Evolutionary conservation across 2,329 filamentous ascomycete species (phyloP), one percentile per base, ranked within the genome.

Genomic region (Penicillium corylophilum): DNA sequence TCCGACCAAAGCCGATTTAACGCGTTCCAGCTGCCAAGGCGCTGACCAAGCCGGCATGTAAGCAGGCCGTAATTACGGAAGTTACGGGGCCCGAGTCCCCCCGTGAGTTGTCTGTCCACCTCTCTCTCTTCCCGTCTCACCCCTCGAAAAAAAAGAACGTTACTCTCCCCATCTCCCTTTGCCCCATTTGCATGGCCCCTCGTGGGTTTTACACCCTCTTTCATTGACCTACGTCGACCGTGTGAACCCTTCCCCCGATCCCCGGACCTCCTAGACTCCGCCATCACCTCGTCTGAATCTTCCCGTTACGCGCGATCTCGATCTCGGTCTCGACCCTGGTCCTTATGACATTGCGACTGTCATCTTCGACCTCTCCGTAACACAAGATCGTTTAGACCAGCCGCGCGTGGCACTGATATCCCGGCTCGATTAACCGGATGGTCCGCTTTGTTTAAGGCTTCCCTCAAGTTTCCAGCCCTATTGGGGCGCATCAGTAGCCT

Each of bases 391-490:
- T 15, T 36, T 26, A 5, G 24, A 28, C 20, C 8, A 23, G 43
- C 47, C 42, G 41, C 44, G 24, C 38, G 42, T 56, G 61, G 59
- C 57, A 44, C 63, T 51, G 55, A 54, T 54, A 61, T 50, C 57
- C 55, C 59, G 55, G 54, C 54, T 63, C 55, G 45, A 58, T 48
- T 55, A 56, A 65, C 54, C 63, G 66, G 62, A 68, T 66, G 51
- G 54, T 53, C 53, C 50, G 57, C 50, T 48, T 45, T 45, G 46
- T 46, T 50, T 31, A 48, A 56, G 52, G 42, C 43, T 44, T 55
- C 43, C 46, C 12, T 56, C 48, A 48, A 50, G 41, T 64, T 70
- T 56, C 58, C 69, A 65, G 64, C 62, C 63, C 63, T 50, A 33
- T 36, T 26, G 40, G 61, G 64, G 66, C 59, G 54, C 52, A 61